Evolutionary conservation across 2,329 filamentous ascomycete species (phyloP).

Genomic region (Byssoonygena ceratinophila): DNA sequence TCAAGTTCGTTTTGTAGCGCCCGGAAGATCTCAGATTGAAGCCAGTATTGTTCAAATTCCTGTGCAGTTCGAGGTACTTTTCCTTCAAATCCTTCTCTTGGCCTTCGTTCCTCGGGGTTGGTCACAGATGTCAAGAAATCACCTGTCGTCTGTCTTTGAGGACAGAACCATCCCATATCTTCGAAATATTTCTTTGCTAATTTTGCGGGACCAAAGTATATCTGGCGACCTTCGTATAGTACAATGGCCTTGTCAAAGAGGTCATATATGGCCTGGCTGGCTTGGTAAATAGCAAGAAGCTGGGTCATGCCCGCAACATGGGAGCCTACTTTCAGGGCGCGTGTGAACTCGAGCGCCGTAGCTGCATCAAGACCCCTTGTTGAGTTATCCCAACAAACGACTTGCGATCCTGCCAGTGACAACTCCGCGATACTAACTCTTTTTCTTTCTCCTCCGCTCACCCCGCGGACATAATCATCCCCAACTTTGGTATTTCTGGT

Average conservation of each 20-base stretch:
- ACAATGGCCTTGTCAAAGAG: conserved; percentile 66
- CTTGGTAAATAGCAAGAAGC: conserved; percentile 51
- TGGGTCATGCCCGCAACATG: conserved; percentile 42
- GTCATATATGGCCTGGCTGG: conserved; percentile 44
- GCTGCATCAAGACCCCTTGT: conserved; percentile 46
- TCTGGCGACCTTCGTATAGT: conserved; percentile 65
- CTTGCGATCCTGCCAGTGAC: conserved; percentile 28
- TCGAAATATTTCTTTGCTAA: conserved; percentile 57
- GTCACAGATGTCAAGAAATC: conserved; percentile 63
- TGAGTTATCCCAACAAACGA: conserved; percentile 39
- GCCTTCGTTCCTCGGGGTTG: conserved; percentile 50
- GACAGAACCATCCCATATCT: conserved; percentile 57
- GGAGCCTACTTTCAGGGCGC: conserved; percentile 42
- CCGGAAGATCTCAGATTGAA: conserved; percentile 27
- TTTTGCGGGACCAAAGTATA: conserved; percentile 58
- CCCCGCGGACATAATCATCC: conserved; percentile 50
- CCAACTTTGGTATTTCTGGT: conserved; percentile 41
- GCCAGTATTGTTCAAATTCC: conserved; percentile 51
- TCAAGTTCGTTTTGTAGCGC: conserved; percentile 29
- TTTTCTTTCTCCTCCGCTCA: conserved; percentile 53
- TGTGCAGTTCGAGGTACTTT: conserved; percentile 55
- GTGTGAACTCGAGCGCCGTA: conserved; percentile 50
- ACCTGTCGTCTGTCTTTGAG: conserved; percentile 54
- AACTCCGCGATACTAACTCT: conserved; percentile 42
- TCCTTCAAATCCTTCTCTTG: conserved; percentile 49